These are phyloP conservation scores for Leishmania gerbilli DNA, from an alignment of 208 protist species.

Conservation along the genomic window DNA sequence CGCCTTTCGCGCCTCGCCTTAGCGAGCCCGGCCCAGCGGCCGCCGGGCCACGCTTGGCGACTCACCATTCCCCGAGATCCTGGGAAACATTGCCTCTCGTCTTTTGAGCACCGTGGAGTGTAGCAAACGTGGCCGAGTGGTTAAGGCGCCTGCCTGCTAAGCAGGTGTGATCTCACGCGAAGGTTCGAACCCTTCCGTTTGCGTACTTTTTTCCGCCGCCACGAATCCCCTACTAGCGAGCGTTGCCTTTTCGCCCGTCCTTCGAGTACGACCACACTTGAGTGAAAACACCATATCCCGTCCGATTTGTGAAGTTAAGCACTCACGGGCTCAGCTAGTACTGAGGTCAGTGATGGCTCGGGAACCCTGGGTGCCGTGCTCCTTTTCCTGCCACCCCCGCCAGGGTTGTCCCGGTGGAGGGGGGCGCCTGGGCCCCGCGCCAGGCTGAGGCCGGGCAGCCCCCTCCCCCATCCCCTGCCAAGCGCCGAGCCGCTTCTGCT, in stretches of 20 bases:
- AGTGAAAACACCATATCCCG: constrained; percentile 43
- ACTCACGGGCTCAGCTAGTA: constrained; percentile 35
- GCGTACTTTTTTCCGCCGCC: constrained; percentile 46
- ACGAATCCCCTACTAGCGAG: not conserved
- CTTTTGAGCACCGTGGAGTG: fast-evolving
- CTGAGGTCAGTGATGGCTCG: constrained; percentile 37
- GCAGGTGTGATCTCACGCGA: constrained; percentile 91
- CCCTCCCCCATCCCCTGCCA: too few relatives aligned
- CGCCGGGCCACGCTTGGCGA: too few relatives aligned
- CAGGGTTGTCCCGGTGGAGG: too few relatives aligned
- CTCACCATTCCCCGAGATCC: too few relatives aligned
- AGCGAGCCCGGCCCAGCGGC: too few relatives aligned
- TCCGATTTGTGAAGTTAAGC: constrained; percentile 49
- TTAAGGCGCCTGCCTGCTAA: constrained; percentile 93
- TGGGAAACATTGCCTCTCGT: not conserved
- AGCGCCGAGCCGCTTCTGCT: too few relatives aligned
- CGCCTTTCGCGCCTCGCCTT: not conserved
- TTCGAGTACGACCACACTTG: constrained; percentile 45
- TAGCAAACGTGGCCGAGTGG: constrained; percentile 89
- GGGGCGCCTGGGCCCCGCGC: not conserved
- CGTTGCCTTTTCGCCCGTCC: not conserved
- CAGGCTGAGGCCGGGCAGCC: too few relatives aligned
- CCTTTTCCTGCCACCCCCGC: not conserved
- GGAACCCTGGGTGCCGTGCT: constrained; percentile 27
- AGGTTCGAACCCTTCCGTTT: constrained; percentile 92